Conservation (phyloP, 495 filamentous ascomycete species). For the Xylaria flabelliformis region DNA sequence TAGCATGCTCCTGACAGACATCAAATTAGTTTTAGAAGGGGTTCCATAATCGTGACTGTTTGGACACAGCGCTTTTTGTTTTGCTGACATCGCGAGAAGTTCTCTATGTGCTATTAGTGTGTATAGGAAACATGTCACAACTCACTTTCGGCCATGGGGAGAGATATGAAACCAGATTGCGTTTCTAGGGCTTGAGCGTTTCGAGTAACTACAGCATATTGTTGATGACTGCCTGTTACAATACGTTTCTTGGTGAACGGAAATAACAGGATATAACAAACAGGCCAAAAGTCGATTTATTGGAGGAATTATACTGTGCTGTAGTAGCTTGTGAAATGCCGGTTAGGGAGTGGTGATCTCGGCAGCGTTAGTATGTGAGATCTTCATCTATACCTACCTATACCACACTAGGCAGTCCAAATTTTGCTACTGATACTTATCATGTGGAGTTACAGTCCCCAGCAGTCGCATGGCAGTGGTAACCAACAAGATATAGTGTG, state of each 20-base stretch:
- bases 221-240: constrained; percentile 3
- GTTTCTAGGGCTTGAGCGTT: constrained; percentile 1
- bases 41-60: background rate
- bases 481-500: constrained; percentile 24
- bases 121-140: background rate
- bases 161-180: background rate
- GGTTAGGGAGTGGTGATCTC: constrained; percentile 23
- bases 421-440: constrained; percentile 2
- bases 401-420: background rate
- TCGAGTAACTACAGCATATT: background rate
- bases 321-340: constrained; percentile 10
- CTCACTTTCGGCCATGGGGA: background rate
- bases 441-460: constrained; percentile 16
- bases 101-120: constrained; percentile 4
- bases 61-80: background rate
- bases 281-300: background rate
- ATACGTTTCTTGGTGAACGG: constrained; percentile 4
- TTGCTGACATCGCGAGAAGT: background rate
- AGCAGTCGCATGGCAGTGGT: constrained; percentile 19
- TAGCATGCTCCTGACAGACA: background rate
- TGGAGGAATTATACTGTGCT: constrained; percentile 9
- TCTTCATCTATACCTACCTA: constrained; percentile 15
- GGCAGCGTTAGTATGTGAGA: constrained; percentile 15
- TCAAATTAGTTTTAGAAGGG: background rate
- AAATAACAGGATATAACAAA: constrained; percentile 18